A percentile compares a stretch with the other conserved stretches of the same genome.
Conservation (phyloP, 2,329 filamentous ascomycete genomes). For the Colletotrichum destructivum region DNA sequence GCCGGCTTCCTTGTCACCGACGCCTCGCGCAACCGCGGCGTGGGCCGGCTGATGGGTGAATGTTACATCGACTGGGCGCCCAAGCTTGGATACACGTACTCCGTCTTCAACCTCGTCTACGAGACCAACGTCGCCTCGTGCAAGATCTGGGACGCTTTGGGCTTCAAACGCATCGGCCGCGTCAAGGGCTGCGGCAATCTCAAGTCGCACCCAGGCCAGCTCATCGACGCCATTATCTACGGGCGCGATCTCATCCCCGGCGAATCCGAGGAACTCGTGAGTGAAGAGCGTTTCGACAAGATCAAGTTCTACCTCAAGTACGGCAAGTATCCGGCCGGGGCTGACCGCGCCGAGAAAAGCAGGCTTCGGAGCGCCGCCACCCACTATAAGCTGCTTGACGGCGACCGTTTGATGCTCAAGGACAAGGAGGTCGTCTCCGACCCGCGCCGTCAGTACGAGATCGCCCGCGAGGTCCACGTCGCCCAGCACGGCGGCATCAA, state of each 20-base stretch:
- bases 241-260: conserved; percentile 73
- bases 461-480: conserved; percentile 83
- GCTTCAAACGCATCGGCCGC: conserved; percentile 92
- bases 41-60: conserved; percentile 83
- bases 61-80: conserved; percentile 84
- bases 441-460: conserved; percentile 90
- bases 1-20: conserved; percentile 84
- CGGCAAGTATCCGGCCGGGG: conserved; percentile 91
- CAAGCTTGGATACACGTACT: conserved; percentile 89
- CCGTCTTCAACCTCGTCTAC: conserved; percentile 94
- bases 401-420: conserved; percentile 93
- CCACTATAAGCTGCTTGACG: conserved; percentile 88
- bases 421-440: conserved; percentile 97
- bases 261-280: conserved; percentile 83
- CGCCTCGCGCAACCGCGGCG: conserved; percentile 80
- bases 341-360: conserved; percentile 95
- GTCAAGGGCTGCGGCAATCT: conserved; percentile 81
- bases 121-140: conserved; percentile 93
- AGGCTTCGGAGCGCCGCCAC: conserved; percentile 93
- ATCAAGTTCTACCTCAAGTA: conserved; percentile 98
- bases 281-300: conserved; percentile 98
- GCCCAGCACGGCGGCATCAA: conserved; percentile 92
- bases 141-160: conserved; percentile 91
- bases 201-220: conserved; percentile 76
- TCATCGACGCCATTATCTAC: conserved; percentile 84